phyloP scores from a whole-genome alignment of 73 alveolate genomes.

The Halteria grandinella region DNA sequence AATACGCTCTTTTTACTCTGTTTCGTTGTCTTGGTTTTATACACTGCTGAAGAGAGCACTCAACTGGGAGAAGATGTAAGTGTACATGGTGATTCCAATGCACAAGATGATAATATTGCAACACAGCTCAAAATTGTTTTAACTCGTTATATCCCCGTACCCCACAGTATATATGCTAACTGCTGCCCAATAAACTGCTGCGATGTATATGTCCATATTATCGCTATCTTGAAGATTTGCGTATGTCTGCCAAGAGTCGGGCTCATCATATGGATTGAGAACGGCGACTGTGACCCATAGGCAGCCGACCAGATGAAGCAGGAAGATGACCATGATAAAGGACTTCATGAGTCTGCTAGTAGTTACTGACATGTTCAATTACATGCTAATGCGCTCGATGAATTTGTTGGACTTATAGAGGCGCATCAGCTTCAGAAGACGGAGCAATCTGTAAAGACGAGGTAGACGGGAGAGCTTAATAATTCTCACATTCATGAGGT shows the following conservation, averaged over 20 bases:
- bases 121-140: conserved; percentile 24
- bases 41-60: conserved; percentile 32
- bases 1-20: conserved; percentile 9
- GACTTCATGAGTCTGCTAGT: conserved; percentile 35
- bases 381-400: conserved; percentile 15
- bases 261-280: conserved; percentile 12
- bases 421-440: conserved; percentile 46
- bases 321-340: conserved; percentile 27
- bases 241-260: conserved; percentile 31
- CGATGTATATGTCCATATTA: background rate
- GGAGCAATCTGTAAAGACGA: conserved; percentile 52
- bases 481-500: conserved; percentile 22
- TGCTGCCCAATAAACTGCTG: conserved; percentile 62
- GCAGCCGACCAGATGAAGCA: conserved; percentile 68
- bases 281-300: conserved; percentile 65
- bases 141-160: conserved; percentile 51
- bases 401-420: conserved; percentile 37
- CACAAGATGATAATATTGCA: conserved; percentile 10
- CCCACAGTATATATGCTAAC: conserved; percentile 57
- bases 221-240: background rate
- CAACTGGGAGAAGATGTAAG: conserved; percentile 43
- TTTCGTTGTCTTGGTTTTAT: conserved; percentile 7
- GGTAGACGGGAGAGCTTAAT: conserved; percentile 60
- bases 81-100: conserved; percentile 39
- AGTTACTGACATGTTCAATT: conserved; percentile 36